These are phyloP conservation scores for Periglandula ipomoeae DNA, from an alignment of 2,329 filamentous ascomycete genomes.

Conservation along the genomic window DNA sequence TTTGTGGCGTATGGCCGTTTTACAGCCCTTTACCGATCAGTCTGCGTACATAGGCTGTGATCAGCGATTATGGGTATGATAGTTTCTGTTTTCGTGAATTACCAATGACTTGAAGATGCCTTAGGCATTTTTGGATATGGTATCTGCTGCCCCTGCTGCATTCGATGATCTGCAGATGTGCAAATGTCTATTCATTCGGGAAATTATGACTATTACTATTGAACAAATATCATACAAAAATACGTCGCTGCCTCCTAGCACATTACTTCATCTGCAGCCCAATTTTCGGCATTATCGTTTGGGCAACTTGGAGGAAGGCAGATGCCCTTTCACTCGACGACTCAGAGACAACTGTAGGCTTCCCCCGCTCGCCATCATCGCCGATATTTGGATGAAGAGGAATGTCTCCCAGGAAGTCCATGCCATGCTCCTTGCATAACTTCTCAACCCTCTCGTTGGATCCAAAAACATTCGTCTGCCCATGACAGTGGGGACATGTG, in stretches of 20 bases:
- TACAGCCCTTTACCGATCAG: constrained; percentile 2
- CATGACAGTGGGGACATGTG: constrained; percentile 66
- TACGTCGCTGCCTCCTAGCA: not conserved
- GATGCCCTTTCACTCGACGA: constrained; percentile 63
- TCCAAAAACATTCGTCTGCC: constrained; percentile 69
- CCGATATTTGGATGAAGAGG: constrained; percentile 82
- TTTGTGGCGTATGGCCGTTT: constrained; percentile 5
- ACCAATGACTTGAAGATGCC: not conserved
- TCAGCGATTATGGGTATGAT: not conserved
- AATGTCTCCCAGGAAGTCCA: constrained; percentile 81
- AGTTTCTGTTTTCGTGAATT: not conserved
- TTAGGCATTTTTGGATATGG: constrained; percentile 3
- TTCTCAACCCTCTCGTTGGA: constrained; percentile 52
- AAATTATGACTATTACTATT: constrained; percentile 1
- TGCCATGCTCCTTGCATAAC: constrained; percentile 61
- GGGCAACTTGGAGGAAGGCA: constrained; percentile 64
- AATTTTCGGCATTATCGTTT: constrained; percentile 39
- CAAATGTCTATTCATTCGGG: constrained; percentile 1
- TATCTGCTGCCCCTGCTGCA: constrained; percentile 4
- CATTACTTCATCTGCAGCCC: constrained; percentile 13
- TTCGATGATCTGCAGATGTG: not conserved
- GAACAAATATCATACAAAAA: constrained; percentile 1
- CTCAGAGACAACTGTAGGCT: constrained; percentile 83
- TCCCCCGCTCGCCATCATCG: constrained; percentile 76
- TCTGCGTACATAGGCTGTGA: constrained; percentile 7